phyloP scores from a whole-genome alignment of 2,329 filamentous ascomycete species.

The Akanthomyces lecanii region DNA sequence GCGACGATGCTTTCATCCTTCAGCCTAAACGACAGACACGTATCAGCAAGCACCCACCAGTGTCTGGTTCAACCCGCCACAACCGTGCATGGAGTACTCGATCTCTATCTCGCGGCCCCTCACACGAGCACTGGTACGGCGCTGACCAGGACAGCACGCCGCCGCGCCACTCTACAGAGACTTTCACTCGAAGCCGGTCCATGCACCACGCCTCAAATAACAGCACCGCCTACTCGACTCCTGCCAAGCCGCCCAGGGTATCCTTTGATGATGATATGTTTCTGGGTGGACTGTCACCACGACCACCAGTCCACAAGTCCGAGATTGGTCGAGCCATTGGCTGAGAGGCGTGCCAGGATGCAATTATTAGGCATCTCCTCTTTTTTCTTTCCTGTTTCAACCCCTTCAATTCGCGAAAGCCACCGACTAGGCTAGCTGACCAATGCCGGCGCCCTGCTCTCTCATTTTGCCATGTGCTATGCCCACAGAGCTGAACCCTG shows the following conservation, averaged over 20 bases:
- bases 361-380: not conserved
- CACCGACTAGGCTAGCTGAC: not conserved
- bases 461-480: not conserved
- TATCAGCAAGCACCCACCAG: constrained; percentile 46
- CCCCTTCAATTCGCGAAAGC: constrained; percentile 1
- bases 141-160: constrained; percentile 30
- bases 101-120: constrained; percentile 38
- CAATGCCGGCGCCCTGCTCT: not conserved
- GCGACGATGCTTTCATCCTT: constrained; percentile 55
- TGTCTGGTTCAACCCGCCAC: constrained; percentile 28
- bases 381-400: constrained; percentile 11
- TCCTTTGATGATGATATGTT: constrained; percentile 45
- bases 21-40: constrained; percentile 49
- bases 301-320: constrained; percentile 42
- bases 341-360: constrained; percentile 30
- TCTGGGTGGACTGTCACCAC: constrained; percentile 45
- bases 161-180: constrained; percentile 32
- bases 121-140: constrained; percentile 36
- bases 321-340: constrained; percentile 53
- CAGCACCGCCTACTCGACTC: constrained; percentile 35
- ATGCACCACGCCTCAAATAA: constrained; percentile 18
- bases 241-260: constrained; percentile 39
- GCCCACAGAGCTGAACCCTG: not conserved
- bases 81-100: constrained; percentile 41
- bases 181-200: constrained; percentile 20